Evolutionary conservation across 192 early-diverging fungal species (phyloP).

Genomic region (Tieghemiomyces parasiticus): DNA sequence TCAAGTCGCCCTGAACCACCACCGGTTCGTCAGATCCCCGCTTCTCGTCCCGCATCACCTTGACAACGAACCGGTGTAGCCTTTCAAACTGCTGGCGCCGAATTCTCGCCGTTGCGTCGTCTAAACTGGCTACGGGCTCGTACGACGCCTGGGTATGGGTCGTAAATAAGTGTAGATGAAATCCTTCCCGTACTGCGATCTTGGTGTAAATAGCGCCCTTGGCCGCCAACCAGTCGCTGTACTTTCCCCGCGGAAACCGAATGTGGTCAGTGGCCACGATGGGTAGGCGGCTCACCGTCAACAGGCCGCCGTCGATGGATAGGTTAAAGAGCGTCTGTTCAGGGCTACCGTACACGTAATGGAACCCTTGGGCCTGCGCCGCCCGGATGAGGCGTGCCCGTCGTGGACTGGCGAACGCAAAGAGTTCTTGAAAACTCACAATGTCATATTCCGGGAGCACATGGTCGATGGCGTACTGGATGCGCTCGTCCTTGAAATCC

Average conservation of each 20-base stretch:
- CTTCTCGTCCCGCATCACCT: slow-evolving; percentile 21
- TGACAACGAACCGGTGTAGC: slow-evolving; percentile 50
- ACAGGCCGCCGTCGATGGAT: slow-evolving; percentile 59
- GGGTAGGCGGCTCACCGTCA: slow-evolving; percentile 54
- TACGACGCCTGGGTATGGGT: slow-evolving; percentile 78
- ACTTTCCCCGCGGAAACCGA: slow-evolving; percentile 45
- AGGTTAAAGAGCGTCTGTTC: slow-evolving; percentile 41
- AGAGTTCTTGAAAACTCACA: slow-evolving; percentile 67
- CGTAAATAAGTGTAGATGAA: slow-evolving; percentile 51
- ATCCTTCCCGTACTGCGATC: slow-evolving; percentile 29
- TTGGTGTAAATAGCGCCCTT: slow-evolving; percentile 70
- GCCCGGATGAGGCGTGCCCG: slow-evolving; percentile 41
- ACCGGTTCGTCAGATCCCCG: slow-evolving; percentile 32
- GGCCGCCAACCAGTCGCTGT: slow-evolving; percentile 53
- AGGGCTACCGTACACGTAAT: slow-evolving; percentile 37
- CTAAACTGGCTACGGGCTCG: slow-evolving; percentile 27
- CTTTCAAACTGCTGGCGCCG: slow-evolving; percentile 47
- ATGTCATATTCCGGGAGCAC: slow-evolving; percentile 55
- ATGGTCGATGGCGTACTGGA: slow-evolving; percentile 48
- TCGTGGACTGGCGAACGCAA: slow-evolving; percentile 46
- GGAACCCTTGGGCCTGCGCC: slow-evolving; percentile 50
- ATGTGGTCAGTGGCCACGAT: slow-evolving; percentile 38
- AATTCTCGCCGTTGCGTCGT: slow-evolving; percentile 33
- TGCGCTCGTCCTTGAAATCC: slow-evolving; percentile 64
- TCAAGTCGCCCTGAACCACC: slow-evolving; percentile 52